Conservation (phyloP, 805 yeast species). For the Ogataea zsoltii region DNA sequence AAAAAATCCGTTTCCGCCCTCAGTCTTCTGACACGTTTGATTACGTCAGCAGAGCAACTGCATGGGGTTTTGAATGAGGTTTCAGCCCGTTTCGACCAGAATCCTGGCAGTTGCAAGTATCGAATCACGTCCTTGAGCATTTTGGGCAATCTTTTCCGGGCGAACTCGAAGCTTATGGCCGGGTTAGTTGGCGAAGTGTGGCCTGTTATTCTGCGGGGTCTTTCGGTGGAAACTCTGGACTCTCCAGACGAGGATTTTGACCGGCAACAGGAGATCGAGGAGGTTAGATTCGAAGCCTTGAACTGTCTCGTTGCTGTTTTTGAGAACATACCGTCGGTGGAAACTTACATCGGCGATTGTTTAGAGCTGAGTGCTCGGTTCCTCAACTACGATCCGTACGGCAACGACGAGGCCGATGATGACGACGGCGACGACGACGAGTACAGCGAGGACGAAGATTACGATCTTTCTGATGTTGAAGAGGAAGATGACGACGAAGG, state of each 20-base stretch:
- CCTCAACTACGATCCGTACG: constrained; percentile 49
- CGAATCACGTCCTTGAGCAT: constrained; percentile 21
- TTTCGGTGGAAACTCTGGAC: constrained; percentile 22
- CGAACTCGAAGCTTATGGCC: constrained; percentile 29
- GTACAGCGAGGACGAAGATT: constrained; percentile 39
- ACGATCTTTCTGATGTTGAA: constrained; percentile 40
- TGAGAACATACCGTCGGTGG: constrained; percentile 38
- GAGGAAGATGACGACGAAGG: constrained; percentile 48
- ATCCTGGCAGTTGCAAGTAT: constrained; percentile 5
- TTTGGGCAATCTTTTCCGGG: constrained; percentile 26
- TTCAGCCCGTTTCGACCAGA: background rate
- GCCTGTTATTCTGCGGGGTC: constrained; percentile 12
- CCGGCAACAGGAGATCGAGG: constrained; percentile 32
- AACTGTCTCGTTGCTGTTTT: constrained; percentile 41
- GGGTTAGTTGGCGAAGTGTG: constrained; percentile 15
- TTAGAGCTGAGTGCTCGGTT: constrained; percentile 35
- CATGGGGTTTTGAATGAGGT: constrained; percentile 18
- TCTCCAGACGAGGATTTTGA: constrained; percentile 36
- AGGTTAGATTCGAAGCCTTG: constrained; percentile 51
- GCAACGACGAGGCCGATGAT: constrained; percentile 33
- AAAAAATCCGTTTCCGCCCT: constrained; percentile 46
- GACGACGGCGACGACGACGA: constrained; percentile 32
- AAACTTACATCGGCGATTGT: constrained; percentile 28
- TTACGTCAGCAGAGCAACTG: constrained; percentile 24
- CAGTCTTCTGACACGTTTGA: constrained; percentile 33